Evolutionary conservation across 345 rosid genomes (phyloP), one percentile per base, ranked within the genome.

Genomic region (Brassica cretica): DNA sequence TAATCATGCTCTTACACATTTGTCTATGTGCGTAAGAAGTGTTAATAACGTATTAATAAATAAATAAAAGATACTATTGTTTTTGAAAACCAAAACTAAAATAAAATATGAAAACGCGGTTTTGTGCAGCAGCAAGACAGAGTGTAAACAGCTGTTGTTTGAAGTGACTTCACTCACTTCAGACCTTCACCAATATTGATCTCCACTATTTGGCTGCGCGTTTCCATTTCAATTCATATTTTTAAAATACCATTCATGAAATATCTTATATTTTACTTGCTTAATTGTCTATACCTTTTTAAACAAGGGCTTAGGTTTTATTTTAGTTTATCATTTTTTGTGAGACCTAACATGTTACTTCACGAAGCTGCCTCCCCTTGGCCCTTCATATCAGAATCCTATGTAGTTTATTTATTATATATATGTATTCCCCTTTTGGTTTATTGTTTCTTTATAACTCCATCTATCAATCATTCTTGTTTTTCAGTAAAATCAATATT

Each of bases 341-440:
- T 8, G 82, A 73, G 82, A 79, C 78, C 75, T 70, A 66, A 70
- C 83, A 80, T 70, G 83, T 66, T 79, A 79, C 74, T 68, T 80
- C 79, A 75, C 68, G 83, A 80, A 80, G 49, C 58, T 80, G 79
- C 79, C 78, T 80, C 60, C 51, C 6, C 62, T 68, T 32, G 62
- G 4, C 64, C 30, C 78, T 19, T 65, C 79, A 10, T 44, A 75
- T 70, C 76, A 64, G 83, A 80, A 80, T 80, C 83, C 76, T 75
- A 74, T 80, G 79, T 64, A 74, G 64, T 63, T 68, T 46, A 62
- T 29, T 60, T 62, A 62, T 15, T 32, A 5, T n/a, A 58, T 9
- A 60, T 53, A 3, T 10, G 25, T 59, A 60, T 61, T 55, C 69
- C 3, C 44, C 32, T 74, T 68, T 73, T 63, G 29, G 3, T 18